These are phyloP conservation scores for Ceratocystis smalleyi DNA, from an alignment of 2,329 filamentous ascomycete genomes.

Conservation along the genomic window DNA sequence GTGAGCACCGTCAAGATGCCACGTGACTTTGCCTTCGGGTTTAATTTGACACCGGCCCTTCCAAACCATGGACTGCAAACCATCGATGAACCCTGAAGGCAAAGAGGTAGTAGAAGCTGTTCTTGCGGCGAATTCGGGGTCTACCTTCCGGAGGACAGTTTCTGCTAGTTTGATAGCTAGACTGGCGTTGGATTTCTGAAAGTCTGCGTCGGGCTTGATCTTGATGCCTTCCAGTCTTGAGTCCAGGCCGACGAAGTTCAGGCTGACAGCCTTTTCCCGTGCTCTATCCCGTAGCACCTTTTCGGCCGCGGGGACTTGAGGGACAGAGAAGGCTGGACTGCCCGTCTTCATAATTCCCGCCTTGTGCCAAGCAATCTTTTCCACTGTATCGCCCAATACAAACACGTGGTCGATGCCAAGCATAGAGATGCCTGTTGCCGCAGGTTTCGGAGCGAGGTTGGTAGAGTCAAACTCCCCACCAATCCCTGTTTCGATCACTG, in stretches of 20 bases:
- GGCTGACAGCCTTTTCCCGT: constrained; percentile 33
- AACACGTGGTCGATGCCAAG: constrained; percentile 55
- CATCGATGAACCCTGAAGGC: constrained; percentile 50
- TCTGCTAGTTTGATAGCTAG: constrained; percentile 39
- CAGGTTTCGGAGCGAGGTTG: constrained; percentile 44
- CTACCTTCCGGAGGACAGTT: constrained; percentile 32
- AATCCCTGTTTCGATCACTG: constrained; percentile 51
- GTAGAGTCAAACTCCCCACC: constrained; percentile 56
- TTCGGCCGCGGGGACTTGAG: constrained; percentile 33
- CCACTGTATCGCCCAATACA: constrained; percentile 45
- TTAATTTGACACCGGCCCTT: constrained; percentile 62
- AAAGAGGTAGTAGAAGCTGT: constrained; percentile 26
- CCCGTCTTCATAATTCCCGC: constrained; percentile 52
- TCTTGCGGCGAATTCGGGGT: constrained; percentile 21
- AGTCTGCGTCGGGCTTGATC: constrained; percentile 37
- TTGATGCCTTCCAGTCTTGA: constrained; percentile 31
- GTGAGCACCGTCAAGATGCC: constrained; percentile 89
- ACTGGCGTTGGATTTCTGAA: constrained; percentile 44
- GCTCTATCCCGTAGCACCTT: constrained; percentile 37
- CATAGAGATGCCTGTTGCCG: constrained; percentile 46
- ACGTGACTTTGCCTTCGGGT: constrained; percentile 36
- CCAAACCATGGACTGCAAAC: constrained; percentile 60
- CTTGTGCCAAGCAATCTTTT: constrained; percentile 60
- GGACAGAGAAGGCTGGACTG: constrained; percentile 41
- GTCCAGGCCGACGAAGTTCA: constrained; percentile 34